Conservation (phyloP, 257 asterid genomes). For the Nicotiana noctiflora region DNA sequence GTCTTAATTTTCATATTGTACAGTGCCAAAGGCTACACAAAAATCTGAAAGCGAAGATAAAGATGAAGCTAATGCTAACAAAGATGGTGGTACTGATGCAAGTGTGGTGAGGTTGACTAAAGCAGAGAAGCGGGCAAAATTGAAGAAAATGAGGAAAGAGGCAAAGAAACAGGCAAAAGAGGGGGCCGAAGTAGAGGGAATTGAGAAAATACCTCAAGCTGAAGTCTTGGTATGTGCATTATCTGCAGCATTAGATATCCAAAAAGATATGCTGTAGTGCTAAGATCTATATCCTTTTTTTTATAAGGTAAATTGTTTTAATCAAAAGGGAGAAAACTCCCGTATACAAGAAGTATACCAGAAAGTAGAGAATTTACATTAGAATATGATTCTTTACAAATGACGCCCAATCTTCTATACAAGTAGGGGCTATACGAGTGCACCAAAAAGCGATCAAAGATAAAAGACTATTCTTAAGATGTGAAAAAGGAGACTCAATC, state of each 20-base stretch:
- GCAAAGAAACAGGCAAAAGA: constrained; percentile 74
- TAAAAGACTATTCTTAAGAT: no score
- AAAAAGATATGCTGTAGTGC: not conserved
- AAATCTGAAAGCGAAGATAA: constrained; percentile 42
- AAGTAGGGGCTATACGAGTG: no score
- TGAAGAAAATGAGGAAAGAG: constrained; percentile 72
- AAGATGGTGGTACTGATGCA: constrained; percentile 25
- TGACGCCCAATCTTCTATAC: no score
- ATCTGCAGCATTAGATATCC: not conserved
- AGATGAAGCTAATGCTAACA: constrained; percentile 25
- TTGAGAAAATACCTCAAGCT: constrained; percentile 56
- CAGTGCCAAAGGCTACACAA: constrained; percentile 42
- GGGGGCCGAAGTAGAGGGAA: constrained; percentile 32
- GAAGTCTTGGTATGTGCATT: constrained; percentile 56
- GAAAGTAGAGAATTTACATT: no score
- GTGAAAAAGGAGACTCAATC: no score
- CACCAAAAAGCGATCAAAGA: no score
- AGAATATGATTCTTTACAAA: no score
- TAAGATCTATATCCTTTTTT: not conserved
- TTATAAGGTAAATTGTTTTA: no score
- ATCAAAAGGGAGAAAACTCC: no score
- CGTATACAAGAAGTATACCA: no score
- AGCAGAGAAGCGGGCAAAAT: constrained; percentile 68
- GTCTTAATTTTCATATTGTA: constrained; percentile 4
- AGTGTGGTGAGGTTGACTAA: constrained; percentile 48